A percentile compares a stretch with the other conserved stretches of the same genome.
These are phyloP conservation scores for Neonectria ditissima DNA, from an alignment of 2,329 filamentous ascomycete species.

Conservation along the genomic window DNA sequence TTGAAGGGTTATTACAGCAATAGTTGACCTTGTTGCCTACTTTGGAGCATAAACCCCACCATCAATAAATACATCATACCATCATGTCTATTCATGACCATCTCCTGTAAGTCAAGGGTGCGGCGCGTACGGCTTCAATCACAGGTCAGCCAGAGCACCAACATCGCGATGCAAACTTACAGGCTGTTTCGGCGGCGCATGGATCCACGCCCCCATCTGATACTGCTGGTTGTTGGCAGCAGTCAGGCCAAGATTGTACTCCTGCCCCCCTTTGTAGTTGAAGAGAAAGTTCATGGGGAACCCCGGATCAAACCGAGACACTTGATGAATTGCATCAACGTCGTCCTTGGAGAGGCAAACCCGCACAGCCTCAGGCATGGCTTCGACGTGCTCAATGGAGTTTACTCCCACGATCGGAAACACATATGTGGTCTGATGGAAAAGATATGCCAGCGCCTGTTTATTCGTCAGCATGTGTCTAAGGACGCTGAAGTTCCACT, in stretches of 20 bases:
- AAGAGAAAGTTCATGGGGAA: constrained; percentile 30
- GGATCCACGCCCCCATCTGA: constrained; percentile 28
- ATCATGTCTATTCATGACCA: too few species aligned
- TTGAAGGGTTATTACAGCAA: too few species aligned
- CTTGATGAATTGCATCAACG: constrained; percentile 21
- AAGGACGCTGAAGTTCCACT: neutral
- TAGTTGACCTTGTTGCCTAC: too few species aligned
- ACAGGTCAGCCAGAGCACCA: too few species aligned
- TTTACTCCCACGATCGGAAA: constrained; percentile 33
- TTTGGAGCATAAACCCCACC: too few species aligned
- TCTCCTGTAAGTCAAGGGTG: too few species aligned
- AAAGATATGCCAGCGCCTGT: constrained; percentile 26
- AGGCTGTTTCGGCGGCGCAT: constrained; percentile 25
- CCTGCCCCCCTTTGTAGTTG: neutral
- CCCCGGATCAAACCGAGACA: constrained; percentile 1
- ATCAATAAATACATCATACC: too few species aligned
- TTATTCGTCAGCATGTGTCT: neutral
- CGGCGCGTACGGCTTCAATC: too few species aligned
- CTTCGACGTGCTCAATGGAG: constrained; percentile 22
- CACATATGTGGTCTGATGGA: constrained; percentile 28
- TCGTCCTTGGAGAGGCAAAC: constrained; percentile 21
- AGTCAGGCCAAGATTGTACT: constrained; percentile 23
- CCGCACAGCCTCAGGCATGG: constrained; percentile 14
- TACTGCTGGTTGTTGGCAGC: constrained; percentile 17
- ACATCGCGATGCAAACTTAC: constrained; percentile 17